Evolutionary conservation across 768 basidiomycete genomes (phyloP), one percentile per base, ranked within the genome.

Genomic region (Hericium coralloides): DNA sequence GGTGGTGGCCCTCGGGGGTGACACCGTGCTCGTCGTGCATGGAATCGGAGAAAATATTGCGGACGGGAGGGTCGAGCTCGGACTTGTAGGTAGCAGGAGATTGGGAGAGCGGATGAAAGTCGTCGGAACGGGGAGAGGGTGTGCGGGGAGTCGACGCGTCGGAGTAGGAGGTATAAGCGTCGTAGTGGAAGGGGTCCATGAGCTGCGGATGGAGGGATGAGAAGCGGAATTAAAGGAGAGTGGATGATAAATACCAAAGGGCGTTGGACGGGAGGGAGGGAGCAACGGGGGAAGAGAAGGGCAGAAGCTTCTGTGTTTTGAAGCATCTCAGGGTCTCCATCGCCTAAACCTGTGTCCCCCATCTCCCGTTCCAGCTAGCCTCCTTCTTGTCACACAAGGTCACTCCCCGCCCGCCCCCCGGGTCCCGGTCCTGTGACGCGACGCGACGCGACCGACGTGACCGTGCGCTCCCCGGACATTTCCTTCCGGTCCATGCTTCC

Each of bases 61-160:
- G 75, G 65, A 73, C 67, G 60, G 79, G 43, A 18, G 43, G 75
- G 68, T 80, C 66, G 57, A 72, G 59, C 69, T 74, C 73, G 64
- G 76, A 63, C 67, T 79, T 79, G 71, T 71, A 66, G 67, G 70
- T 63, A 63, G 68, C 53, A 25, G 70, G 66, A 12, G 63, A 65
- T 43, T 69, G 61, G 70, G 60, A 15, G 60, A 15, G 59, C 62
- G 66, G 59, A 69, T 54, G 55, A 67, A 69, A 49, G 66, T 67
- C 52, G 52, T 52, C 52, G 14, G 53, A 10, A 48, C 71, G 74
- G 20, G 88, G 88, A 1, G 88, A 89, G 0, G 88, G 88, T 0
- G 88, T 89, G 55, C 87, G 80, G 2, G 88, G 87, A 1, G 79
- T 75, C 47, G 85, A 85, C 60, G 82, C 78, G 73, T 85, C 82